Base-by-base conservation (phyloP, 176 grass and related monocot genomes). In the Aegilops sharonensis region DNA sequence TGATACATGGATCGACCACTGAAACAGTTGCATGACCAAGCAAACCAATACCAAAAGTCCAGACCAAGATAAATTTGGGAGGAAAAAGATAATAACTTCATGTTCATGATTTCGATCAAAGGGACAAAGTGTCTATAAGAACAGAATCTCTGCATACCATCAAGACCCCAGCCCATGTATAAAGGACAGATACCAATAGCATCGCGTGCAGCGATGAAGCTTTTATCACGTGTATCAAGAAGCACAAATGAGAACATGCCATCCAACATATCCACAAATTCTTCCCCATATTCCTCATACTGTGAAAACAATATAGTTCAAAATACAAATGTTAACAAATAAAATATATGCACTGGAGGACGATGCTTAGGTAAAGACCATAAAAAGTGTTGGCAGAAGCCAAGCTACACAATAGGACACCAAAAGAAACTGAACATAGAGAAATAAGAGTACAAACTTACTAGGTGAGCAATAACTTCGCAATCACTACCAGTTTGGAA, bases 251-350 rank as follows among this genome's bases (percentile, higher is more conserved):
- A 87, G 83, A 99, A 99, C 94, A 99, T 99, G 83, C 94, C 94
- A 72, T 99, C 97, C 87, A 99, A 80, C 97, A 96, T 99, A 86
- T 96, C 90, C 39, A 96, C 80, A 8, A 99, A 99, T 82, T 93
- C 97, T 82, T 99, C 97, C 11, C 97, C 97, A 79, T 99, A 81
- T 78, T 99, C 97, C 62, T 99, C 97, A n/a, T 99, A 99, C 97
- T 99, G 87, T 76, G 54, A 78, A 90, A 82, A 82, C 59, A 86
- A 62, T 31, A 81, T 30, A 18, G 17, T 75, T 83, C 66, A 48
- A 80, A 86, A 66, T 24, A 21, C 21, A 71, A 72, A 42, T 68
- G 25, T 31, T 3, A 82, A 63, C 29, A 52, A n/a, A 52, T 61
- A 68, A 37, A 68, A 85, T 59, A 35, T 11, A 70, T 66, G 27